Evolutionary conservation across 352 stramenopile species (phyloP).

Genomic region (Paralagenidium karlingii): DNA sequence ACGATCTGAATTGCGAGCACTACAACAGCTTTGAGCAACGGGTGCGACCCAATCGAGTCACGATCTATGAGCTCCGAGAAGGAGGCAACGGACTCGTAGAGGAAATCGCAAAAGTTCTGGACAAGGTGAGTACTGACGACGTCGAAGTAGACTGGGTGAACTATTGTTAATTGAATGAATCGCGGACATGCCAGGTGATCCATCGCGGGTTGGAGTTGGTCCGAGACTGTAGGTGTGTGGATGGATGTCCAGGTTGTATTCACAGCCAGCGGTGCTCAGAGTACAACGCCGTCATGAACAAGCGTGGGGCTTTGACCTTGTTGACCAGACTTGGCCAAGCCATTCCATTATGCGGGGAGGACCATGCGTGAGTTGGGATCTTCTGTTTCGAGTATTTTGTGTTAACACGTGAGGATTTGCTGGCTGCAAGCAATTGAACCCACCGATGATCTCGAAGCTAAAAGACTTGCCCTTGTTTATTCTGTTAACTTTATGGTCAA

Average conservation of each 20-base stretch:
- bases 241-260: slow-evolving; percentile 83
- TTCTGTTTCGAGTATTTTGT: too few relatives aligned
- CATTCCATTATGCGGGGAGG: too few relatives aligned
- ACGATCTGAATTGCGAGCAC: slow-evolving; percentile 79
- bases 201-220: slow-evolving; percentile 51
- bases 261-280: slow-evolving; percentile 76
- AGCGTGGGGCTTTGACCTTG: slow-evolving; percentile 54
- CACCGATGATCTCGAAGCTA: too few relatives aligned
- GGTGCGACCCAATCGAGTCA: slow-evolving; percentile 60
- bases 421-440: too few relatives aligned
- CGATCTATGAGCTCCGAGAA: slow-evolving; percentile 81
- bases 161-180: neutral
- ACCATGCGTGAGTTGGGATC: too few relatives aligned
- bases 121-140: slow-evolving; percentile 19
- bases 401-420: too few relatives aligned
- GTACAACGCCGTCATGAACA: slow-evolving; percentile 85
- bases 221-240: slow-evolving; percentile 51
- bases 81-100: slow-evolving; percentile 79
- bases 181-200: slow-evolving; percentile 9
- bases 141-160: neutral
- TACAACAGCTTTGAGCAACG: slow-evolving; percentile 64
- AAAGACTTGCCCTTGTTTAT: too few relatives aligned
- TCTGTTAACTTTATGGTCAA: too few relatives aligned
- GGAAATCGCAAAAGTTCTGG: slow-evolving; percentile 51
- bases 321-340: too few relatives aligned